Evolutionary conservation across 2,329 filamentous ascomycete species (phyloP), one percentile per base, ranked within the genome.

Genomic region (Paecilomyces formosus): DNA sequence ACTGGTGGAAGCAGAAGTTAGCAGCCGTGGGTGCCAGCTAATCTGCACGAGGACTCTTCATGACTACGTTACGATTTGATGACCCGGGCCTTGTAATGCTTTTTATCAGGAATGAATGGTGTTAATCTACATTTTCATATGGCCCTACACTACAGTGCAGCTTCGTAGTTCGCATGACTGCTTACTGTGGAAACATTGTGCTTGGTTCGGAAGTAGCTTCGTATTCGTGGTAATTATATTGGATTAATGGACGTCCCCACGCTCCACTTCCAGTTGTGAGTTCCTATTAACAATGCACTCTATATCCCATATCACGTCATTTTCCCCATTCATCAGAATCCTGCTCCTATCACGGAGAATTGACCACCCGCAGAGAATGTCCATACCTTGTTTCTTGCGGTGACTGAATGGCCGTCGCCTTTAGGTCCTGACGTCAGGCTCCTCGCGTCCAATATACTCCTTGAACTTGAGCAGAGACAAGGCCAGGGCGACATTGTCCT

Each of bases 401-500:
- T 21, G 63, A 60, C 62, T 60, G 50, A 6, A 55, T 39, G 31
- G 30, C 39, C 22, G 28, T 28, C 39, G 30, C 21, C 24, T 62
- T 78, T 87, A 97, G 61, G 93, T 99, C 87, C 92, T 96, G 70
- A 99, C 94, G 78, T 96, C 91, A 35, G 94, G 94, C 81, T 96
- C 89, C 68, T 91, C 91, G 61, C 92, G 88, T 72, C 92, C 92
- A 68, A 97, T 86, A 73, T 88, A 92, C 81, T 97, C 89, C 82
- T 97, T 90, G 76, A 99, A 88, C 82, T 93, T 92, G 72, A 99
- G 82, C 60, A 99, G 81, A 57, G 88, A 85, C 2, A 91, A 89
- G 22, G 93, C 90, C 66, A 96, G 85, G 72, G 88, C 84, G 70
- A 99, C 90, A 72, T 95, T 91, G 59, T 90, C 89, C 81, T 90